Evolutionary conservation across 2,329 filamentous ascomycete species (phyloP).

Genomic region (Calonectria honghensis): DNA sequence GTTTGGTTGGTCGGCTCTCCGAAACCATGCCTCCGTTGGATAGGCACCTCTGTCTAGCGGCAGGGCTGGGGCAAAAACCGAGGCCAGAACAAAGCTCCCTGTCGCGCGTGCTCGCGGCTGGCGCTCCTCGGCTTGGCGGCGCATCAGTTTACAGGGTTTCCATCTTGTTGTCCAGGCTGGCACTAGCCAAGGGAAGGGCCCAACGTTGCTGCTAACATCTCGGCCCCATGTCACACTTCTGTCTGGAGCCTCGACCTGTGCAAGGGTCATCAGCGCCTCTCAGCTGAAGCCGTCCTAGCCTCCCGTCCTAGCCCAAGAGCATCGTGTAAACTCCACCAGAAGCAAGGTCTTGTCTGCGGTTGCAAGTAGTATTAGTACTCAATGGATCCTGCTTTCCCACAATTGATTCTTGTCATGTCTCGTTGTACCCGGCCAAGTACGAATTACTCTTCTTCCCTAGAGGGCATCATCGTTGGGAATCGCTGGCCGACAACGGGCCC

Average conservation of each 20-base stretch:
- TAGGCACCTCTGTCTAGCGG: slow-evolving; percentile 8
- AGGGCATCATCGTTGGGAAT: slow-evolving; percentile 38
- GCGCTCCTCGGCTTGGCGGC: slow-evolving; percentile 23
- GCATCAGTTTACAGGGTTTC: slow-evolving; percentile 17
- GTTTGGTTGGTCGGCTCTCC: slow-evolving; percentile 22
- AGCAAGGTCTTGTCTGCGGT: slow-evolving; percentile 25
- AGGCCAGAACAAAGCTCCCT: slow-evolving; percentile 8
- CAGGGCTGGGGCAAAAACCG: neutral
- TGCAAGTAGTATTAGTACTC: slow-evolving; percentile 32
- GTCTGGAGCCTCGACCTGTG: slow-evolving; percentile 11
- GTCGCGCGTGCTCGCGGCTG: slow-evolving; percentile 32
- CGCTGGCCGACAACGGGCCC: slow-evolving; percentile 39
- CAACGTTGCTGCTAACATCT: slow-evolving; percentile 21
- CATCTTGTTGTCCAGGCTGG: slow-evolving; percentile 34
- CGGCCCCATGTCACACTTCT: slow-evolving; percentile 23
- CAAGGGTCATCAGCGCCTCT: slow-evolving; percentile 25
- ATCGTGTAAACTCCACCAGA: slow-evolving; percentile 45
- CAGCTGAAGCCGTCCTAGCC: slow-evolving; percentile 10
- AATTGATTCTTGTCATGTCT: slow-evolving; percentile 7
- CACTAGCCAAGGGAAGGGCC: neutral
- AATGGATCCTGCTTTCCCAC: slow-evolving; percentile 12
- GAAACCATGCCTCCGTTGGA: slow-evolving; percentile 43
- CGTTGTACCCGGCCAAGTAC: slow-evolving; percentile 2
- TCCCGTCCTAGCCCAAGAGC: slow-evolving; percentile 35
- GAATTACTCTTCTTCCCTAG: slow-evolving; percentile 34